phyloP scores from a whole-genome alignment of 2,329 filamentous ascomycete genomes.

The Penicillium sclerotigenum region DNA sequence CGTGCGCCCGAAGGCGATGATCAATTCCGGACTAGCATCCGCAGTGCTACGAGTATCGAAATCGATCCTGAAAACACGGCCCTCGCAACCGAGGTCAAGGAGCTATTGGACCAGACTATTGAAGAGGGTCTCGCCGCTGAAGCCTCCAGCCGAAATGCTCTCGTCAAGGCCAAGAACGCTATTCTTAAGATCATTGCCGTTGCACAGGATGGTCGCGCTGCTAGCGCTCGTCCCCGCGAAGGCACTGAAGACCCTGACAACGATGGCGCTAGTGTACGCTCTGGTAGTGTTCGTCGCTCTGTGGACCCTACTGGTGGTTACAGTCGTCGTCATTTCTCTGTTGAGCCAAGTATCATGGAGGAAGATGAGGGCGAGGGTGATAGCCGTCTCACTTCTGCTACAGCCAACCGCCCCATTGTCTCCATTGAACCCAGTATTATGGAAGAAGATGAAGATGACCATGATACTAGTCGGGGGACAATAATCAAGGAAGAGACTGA shows the following conservation, averaged over 20 bases:
- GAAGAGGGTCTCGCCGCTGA: conserved; percentile 44
- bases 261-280: conserved; percentile 32
- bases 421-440: conserved; percentile 38
- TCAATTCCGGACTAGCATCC: conserved; percentile 50
- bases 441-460: conserved; percentile 39
- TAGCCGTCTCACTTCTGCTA: conserved; percentile 27
- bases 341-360: conserved; percentile 40
- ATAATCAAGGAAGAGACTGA: conserved; percentile 35
- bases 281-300: conserved; percentile 29
- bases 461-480: conserved; percentile 31
- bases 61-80: conserved; percentile 52
- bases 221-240: conserved; percentile 33
- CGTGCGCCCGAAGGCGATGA: conserved; percentile 59
- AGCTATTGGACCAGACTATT: conserved; percentile 57
- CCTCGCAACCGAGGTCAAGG: conserved; percentile 54
- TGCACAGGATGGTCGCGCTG: conserved; percentile 46
- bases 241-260: conserved; percentile 32
- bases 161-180: conserved; percentile 47
- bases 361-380: conserved; percentile 34
- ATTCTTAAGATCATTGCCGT: conserved; percentile 44
- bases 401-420: conserved; percentile 22
- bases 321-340: conserved; percentile 27
- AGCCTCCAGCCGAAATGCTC: conserved; percentile 44
- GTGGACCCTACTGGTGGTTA: conserved; percentile 28
- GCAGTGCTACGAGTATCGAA: conserved; percentile 49